Evolutionary conservation across 345 rosid genomes (phyloP).

Genomic region (Leavenworthia alabamica): DNA sequence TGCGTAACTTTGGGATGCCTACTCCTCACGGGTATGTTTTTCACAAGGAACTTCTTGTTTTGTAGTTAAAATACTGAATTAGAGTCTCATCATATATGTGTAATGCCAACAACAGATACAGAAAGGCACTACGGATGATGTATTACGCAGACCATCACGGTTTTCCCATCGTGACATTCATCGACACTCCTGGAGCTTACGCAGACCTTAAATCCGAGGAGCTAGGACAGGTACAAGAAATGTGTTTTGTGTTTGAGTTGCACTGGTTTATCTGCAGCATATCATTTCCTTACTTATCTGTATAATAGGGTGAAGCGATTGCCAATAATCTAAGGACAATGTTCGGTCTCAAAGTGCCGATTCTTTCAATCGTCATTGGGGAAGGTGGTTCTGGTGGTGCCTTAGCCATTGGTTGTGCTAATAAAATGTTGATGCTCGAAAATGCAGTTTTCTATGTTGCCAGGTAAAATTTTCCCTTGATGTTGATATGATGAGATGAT

Average conservation of each 20-base stretch:
- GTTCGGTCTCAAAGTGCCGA: constrained; percentile 94
- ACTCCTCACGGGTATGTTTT: constrained; percentile 91
- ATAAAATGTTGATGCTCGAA: constrained; percentile 90
- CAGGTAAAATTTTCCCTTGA: constrained; percentile 44
- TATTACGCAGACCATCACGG: constrained; percentile 80
- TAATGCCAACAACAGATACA: constrained; percentile 46
- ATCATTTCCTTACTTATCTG: neutral
- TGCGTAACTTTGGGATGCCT: constrained; percentile 98
- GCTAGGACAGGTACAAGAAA: constrained; percentile 53
- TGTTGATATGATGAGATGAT: neutral
- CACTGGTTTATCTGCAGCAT: constrained; percentile 6
- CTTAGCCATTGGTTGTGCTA: constrained; percentile 92
- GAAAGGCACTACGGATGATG: constrained; percentile 87
- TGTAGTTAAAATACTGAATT: neutral
- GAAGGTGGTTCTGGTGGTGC: constrained; percentile 99
- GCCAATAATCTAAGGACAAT: constrained; percentile 90
- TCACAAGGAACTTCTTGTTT: neutral
- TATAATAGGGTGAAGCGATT: constrained; percentile 86
- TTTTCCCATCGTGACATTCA: constrained; percentile 70
- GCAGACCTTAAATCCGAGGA: constrained; percentile 80
- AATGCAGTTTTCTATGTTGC: constrained; percentile 95
- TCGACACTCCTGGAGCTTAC: constrained; percentile 81
- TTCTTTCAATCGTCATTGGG: constrained; percentile 86
- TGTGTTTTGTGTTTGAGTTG: neutral
- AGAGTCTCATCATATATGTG: constrained; percentile 3